A percentile compares a stretch with the other conserved stretches of the same genome.
These are phyloP conservation scores for Sechiopsis laciniata DNA, from an alignment of 306 rosid species.

Conservation along the genomic window DNA sequence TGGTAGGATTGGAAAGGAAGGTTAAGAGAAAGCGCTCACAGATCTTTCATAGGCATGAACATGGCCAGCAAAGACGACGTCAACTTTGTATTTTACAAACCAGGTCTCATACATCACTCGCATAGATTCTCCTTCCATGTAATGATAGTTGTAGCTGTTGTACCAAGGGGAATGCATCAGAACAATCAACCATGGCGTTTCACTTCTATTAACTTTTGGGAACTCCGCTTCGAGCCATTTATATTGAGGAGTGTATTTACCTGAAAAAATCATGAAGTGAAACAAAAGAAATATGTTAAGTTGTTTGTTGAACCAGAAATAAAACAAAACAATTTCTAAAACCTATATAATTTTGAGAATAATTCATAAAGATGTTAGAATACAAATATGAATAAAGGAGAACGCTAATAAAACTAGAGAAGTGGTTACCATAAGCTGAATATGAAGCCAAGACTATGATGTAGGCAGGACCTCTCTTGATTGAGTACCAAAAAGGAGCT, in stretches of 20 bases:
- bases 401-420: conserved; percentile 5
- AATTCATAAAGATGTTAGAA: too few species aligned
- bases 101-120: conserved; percentile 66
- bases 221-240: conserved; percentile 39
- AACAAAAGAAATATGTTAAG: not conserved
- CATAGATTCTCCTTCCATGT: conserved; percentile 85
- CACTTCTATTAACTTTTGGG: conserved; percentile 43
- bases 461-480: conserved; percentile 74
- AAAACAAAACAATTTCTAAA: not conserved
- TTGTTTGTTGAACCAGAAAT: not conserved
- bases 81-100: conserved; percentile 73
- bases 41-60: conserved; percentile 93
- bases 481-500: conserved; percentile 45
- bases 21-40: conserved; percentile 33
- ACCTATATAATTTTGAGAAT: not conserved
- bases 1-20: conserved; percentile 3
- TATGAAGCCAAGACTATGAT: conserved; percentile 68
- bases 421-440: conserved; percentile 58
- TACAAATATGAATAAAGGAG: not conserved
- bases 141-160: conserved; percentile 53
- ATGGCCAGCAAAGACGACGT: conserved; percentile 78
- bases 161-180: conserved; percentile 52
- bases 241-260: conserved; percentile 51
- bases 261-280: conserved; percentile 19
- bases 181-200: conserved; percentile 57